A percentile compares a stretch with the other conserved stretches of the same genome.
Evolutionary conservation across 257 asterid species (phyloP).

Genomic region (Cruciata laevipes): DNA sequence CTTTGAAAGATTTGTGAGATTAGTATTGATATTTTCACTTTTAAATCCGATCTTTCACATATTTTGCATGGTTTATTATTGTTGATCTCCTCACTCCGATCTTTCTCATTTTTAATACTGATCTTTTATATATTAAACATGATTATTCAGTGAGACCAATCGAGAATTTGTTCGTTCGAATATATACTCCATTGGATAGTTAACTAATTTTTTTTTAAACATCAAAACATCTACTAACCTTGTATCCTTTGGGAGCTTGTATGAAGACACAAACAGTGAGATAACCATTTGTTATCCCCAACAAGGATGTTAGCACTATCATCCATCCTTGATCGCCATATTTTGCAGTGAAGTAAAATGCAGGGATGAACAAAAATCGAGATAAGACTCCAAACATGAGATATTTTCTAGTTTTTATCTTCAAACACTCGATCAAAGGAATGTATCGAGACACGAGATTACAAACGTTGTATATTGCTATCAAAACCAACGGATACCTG

Average conservation of each 20-base stretch:
- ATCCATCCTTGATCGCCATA: constrained; percentile 78
- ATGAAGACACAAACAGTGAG: constrained; percentile 37
- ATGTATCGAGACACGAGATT: constrained; percentile 60
- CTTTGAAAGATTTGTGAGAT: too few relatives aligned
- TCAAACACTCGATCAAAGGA: constrained; percentile 42
- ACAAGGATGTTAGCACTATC: constrained; percentile 35
- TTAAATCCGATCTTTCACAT: too few relatives aligned
- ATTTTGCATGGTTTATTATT: too few relatives aligned
- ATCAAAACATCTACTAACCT: constrained; percentile 18
- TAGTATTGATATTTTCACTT: too few relatives aligned
- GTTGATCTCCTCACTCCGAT: too few relatives aligned
- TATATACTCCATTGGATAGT: too few relatives aligned
- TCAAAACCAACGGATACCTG: constrained; percentile 63
- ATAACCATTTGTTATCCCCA: constrained; percentile 39
- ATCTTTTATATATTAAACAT: too few relatives aligned
- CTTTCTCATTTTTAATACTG: too few relatives aligned
- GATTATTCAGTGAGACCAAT: too few relatives aligned
- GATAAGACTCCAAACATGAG: constrained; percentile 35
- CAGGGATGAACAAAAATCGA: constrained; percentile 61
- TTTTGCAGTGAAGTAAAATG: constrained; percentile 74
- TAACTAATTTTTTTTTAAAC: too few relatives aligned
- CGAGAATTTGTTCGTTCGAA: too few relatives aligned
- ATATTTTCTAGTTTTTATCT: constrained; percentile 54
- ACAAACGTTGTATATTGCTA: constrained; percentile 66
- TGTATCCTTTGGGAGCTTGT: constrained; percentile 40